Percentiles rank a stretch among this genome's conserved stretches.
These are phyloP conservation scores for Apocynum venetum DNA, from an alignment of 257 asterid genomes.

Conservation along the genomic window DNA sequence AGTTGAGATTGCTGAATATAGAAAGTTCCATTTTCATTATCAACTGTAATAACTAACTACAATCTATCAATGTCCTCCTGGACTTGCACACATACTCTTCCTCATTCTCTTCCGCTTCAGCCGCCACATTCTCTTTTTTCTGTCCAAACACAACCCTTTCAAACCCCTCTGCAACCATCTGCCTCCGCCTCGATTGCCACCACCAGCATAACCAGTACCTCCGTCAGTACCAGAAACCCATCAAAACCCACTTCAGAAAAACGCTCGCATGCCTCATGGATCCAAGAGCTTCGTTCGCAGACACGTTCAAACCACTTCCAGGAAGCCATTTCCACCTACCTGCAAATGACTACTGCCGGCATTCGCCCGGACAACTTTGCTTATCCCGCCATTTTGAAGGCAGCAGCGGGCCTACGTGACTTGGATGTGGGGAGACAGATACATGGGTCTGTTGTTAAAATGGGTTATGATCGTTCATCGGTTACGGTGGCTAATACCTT, in stretches of 20 bases:
- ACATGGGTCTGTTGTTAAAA: slow-evolving; percentile 51
- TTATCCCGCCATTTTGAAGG: slow-evolving; percentile 71
- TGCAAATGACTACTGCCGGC: slow-evolving; percentile 57
- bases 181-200: not conserved
- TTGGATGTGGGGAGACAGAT: slow-evolving; percentile 62
- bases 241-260: slow-evolving; percentile 23
- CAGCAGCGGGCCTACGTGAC: slow-evolving; percentile 63
- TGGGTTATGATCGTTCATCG: slow-evolving; percentile 51
- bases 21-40: not conserved
- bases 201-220: slow-evolving; percentile 4
- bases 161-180: slow-evolving; percentile 6
- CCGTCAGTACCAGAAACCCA: slow-evolving; percentile 23
- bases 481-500: slow-evolving; percentile 67
- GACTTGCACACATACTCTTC: slow-evolving; percentile 22
- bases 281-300: slow-evolving; percentile 58
- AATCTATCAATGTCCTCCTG: slow-evolving; percentile 32
- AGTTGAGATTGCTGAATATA: not conserved
- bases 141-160: slow-evolving; percentile 7
- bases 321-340: slow-evolving; percentile 57
- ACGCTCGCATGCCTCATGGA: slow-evolving; percentile 50
- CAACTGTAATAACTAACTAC: slow-evolving; percentile 23
- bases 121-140: slow-evolving; percentile 21
- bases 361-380: slow-evolving; percentile 67
- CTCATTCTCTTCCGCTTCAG: slow-evolving; percentile 19
- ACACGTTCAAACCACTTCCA: slow-evolving; percentile 50